A percentile compares a stretch with the other conserved stretches of the same genome.
Evolutionary conservation across 345 rosid species (phyloP).

Genomic region (Pugionium cornutum): DNA sequence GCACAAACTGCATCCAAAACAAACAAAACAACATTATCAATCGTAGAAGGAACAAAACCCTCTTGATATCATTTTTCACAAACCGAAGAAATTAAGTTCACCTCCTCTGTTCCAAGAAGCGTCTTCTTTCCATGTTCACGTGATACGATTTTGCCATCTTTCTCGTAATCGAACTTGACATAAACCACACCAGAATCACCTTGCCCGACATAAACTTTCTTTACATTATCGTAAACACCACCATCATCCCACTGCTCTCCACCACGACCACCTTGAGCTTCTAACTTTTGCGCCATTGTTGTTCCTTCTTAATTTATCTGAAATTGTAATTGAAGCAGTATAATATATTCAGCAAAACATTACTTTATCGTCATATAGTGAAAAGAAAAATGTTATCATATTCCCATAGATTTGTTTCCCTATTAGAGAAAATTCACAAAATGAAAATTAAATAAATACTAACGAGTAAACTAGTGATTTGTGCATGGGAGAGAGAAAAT

Average conservation of each 20-base stretch:
- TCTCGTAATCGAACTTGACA: slow-evolving; percentile 38
- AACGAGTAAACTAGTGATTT: background rate
- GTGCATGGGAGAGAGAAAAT: background rate
- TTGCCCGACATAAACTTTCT: slow-evolving; percentile 39
- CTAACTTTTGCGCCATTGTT: slow-evolving; percentile 32
- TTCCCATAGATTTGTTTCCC: background rate
- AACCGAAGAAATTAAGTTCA: background rate
- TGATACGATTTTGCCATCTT: slow-evolving; percentile 37
- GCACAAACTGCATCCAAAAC: slow-evolving; percentile 18
- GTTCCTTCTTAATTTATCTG: slow-evolving; percentile 13
- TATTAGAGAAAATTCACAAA: background rate
- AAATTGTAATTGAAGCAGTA: background rate
- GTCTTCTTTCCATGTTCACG: slow-evolving; percentile 39
- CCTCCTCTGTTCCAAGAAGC: slow-evolving; percentile 39
- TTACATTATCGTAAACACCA: slow-evolving; percentile 38
- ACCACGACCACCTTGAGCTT: slow-evolving; percentile 37
- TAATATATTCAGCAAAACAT: slow-evolving; percentile 5
- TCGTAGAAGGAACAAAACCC: no score
- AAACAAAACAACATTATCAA: background rate
- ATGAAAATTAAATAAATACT: no score
- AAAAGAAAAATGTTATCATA: slow-evolving; percentile 1
- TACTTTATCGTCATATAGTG: background rate
- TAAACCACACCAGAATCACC: slow-evolving; percentile 42
- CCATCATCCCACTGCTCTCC: slow-evolving; percentile 42
- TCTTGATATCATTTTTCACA: background rate